Conservation (phyloP, 2,329 filamentous ascomycete genomes). For the Parascedosporium putredinis region DNA sequence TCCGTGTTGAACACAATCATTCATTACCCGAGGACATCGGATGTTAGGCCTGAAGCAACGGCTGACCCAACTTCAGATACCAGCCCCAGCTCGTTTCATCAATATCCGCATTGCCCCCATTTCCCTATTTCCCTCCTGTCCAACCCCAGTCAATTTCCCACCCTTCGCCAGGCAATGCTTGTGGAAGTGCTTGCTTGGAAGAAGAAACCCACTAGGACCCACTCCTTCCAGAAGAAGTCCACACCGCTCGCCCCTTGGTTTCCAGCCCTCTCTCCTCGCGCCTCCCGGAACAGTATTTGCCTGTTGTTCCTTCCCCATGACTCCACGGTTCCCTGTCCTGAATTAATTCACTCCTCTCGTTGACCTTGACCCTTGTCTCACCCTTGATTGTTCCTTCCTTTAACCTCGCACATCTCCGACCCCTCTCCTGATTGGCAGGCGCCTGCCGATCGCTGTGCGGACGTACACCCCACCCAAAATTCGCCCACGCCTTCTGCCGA, state of each 20-base stretch:
- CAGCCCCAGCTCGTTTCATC: neutral
- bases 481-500: neutral
- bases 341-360: no score
- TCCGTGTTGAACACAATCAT: no score
- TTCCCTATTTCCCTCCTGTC: neutral
- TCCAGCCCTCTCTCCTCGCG: neutral
- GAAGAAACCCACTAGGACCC: neutral
- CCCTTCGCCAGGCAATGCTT: neutral
- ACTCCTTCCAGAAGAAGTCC: constrained; percentile 8
- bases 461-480: neutral
- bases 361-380: neutral
- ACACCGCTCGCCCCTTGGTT: neutral
- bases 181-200: neutral
- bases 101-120: neutral
- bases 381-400: neutral
- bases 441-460: neutral
- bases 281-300: neutral
- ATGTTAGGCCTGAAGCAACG: neutral
- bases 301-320: neutral
- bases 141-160: neutral
- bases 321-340: no score
- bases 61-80: neutral
- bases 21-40: no score
- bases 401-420: constrained; percentile 1
- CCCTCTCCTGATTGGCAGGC: neutral